These are phyloP conservation scores for Asclepias syriaca DNA, from an alignment of 257 asterid genomes.

Conservation along the genomic window DNA sequence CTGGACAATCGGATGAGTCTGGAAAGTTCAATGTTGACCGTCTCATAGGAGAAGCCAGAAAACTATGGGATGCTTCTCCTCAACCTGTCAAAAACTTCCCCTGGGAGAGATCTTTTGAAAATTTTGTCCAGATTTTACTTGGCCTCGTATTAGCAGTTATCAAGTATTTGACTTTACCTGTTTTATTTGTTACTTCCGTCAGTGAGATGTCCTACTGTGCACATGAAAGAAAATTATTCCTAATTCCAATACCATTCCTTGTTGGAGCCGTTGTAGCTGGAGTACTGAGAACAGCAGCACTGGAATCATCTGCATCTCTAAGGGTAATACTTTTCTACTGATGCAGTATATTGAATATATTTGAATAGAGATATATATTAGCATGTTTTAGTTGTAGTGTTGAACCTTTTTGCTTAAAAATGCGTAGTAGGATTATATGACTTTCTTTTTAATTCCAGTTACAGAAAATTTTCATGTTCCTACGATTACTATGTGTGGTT, in stretches of 20 bases:
- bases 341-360: not conserved
- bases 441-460: not conserved
- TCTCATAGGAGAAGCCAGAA: constrained; percentile 46
- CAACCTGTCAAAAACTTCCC: constrained; percentile 77
- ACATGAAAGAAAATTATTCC: constrained; percentile 72
- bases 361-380: not conserved
- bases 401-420: too few species aligned
- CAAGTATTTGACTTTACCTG: constrained; percentile 57
- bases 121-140: constrained; percentile 68
- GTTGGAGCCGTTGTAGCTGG: constrained; percentile 71
- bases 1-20: constrained; percentile 52
- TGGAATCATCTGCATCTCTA: constrained; percentile 65
- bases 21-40: constrained; percentile 30
- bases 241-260: constrained; percentile 65
- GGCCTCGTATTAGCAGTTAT: constrained; percentile 53
- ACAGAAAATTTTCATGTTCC: not conserved
- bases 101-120: constrained; percentile 61
- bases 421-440: not conserved
- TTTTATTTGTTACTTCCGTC: constrained; percentile 50
- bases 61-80: constrained; percentile 69
- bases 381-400: not conserved
- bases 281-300: constrained; percentile 54
- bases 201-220: constrained; percentile 96
- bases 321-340: constrained; percentile 39
- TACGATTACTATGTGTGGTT: not conserved